Percentiles rank a stretch among this genome's conserved stretches.
phyloP scores from a whole-genome alignment of 2,329 filamentous ascomycete genomes.

The Penicillium expansum region DNA sequence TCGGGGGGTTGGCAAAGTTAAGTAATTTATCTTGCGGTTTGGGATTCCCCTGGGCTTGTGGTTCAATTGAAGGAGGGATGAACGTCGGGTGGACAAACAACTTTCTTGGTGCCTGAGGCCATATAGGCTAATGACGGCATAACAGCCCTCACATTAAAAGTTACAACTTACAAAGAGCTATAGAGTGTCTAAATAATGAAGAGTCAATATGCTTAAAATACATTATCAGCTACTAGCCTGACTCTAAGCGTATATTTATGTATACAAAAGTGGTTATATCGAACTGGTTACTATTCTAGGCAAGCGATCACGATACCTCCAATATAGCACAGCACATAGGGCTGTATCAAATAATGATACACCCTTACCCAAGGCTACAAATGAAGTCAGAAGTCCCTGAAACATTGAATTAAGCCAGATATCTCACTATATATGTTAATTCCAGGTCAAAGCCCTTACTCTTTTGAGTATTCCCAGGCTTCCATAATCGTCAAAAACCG shows the following conservation, averaged over 20 bases:
- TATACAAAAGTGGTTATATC: not conserved
- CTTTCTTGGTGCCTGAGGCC: constrained; percentile 8
- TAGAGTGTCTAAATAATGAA: not conserved
- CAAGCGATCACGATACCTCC: not conserved
- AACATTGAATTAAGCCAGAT: not conserved
- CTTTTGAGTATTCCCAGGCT: not conserved
- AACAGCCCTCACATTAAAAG: not conserved
- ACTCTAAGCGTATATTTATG: not conserved
- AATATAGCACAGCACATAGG: not conserved
- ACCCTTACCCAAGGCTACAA: not conserved
- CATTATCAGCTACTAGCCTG: not conserved
- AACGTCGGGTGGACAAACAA: constrained; percentile 2
- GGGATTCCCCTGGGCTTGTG: not conserved
- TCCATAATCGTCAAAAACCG: not conserved
- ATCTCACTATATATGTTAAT: not conserved
- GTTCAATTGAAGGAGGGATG: not conserved
- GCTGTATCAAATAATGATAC: not conserved
- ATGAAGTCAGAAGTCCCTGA: not conserved
- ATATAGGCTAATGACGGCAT: not conserved
- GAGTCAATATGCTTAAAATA: not conserved
- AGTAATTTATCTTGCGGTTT: not conserved
- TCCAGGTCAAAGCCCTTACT: not conserved
- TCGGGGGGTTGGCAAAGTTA: not conserved
- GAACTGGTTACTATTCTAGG: not conserved
- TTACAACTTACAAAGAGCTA: not conserved